A percentile compares a stretch with the other conserved stretches of the same genome.
These are phyloP conservation scores for Globisporangium irregulare DNA, from an alignment of 352 stramenopile species.

Conservation along the genomic window DNA sequence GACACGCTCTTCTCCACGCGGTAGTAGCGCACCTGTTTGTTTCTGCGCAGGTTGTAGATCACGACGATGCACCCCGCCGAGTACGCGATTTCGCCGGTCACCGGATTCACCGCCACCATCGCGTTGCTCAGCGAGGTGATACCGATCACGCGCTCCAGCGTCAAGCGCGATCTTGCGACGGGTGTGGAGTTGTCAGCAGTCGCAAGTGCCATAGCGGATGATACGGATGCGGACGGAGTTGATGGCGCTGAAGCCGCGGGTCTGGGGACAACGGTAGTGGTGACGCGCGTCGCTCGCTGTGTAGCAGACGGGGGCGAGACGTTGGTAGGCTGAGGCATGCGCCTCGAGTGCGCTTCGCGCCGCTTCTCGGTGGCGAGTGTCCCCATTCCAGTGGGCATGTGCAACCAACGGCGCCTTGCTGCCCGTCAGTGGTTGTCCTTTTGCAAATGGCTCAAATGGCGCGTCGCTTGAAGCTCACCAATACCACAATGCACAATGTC, in stretches of 20 bases:
- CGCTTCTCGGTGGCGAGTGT: slow-evolving; percentile 12
- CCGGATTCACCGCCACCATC: slow-evolving; percentile 71
- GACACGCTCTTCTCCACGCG: slow-evolving; percentile 83
- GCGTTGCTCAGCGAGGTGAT: slow-evolving; percentile 73
- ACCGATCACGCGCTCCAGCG: slow-evolving; percentile 78
- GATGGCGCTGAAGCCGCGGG: too few species aligned
- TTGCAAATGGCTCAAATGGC: background rate
- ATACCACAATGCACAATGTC: background rate
- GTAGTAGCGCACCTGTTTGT: slow-evolving; percentile 89
- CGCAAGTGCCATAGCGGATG: background rate
- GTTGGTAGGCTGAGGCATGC: background rate
- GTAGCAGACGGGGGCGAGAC: slow-evolving; percentile 9
- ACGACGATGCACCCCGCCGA: slow-evolving; percentile 86
- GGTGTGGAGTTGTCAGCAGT: slow-evolving; percentile 4
- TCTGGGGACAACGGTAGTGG: background rate
- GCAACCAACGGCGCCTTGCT: background rate
- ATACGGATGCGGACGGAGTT: background rate
- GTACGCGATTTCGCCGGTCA: slow-evolving; percentile 83
- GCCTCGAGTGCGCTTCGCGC: background rate
- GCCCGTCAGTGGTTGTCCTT: background rate
- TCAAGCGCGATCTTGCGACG: slow-evolving; percentile 44
- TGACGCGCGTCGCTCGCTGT: background rate
- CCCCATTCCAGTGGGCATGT: slow-evolving; percentile 9
- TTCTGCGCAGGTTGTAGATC: slow-evolving; percentile 84
- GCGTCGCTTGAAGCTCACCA: slow-evolving; percentile 4